Conservation (phyloP, 2,329 filamentous ascomycete species). For the Calonectria pseudoreteaudii region DNA sequence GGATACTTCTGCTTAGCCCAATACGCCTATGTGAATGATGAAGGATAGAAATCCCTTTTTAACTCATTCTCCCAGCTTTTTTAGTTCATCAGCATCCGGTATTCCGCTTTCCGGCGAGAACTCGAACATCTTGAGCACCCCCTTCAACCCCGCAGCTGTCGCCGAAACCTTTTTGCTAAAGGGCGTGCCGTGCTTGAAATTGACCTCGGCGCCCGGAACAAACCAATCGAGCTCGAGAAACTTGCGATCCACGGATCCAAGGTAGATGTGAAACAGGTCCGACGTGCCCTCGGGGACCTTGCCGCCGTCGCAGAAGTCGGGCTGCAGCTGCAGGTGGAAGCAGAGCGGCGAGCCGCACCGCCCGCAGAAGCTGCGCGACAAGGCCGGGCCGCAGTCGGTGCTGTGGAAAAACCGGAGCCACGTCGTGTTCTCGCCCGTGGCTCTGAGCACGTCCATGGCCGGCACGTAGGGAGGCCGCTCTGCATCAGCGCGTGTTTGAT, state of each 20-base stretch:
- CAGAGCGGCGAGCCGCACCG: conserved; percentile 39
- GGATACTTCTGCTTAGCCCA: neutral
- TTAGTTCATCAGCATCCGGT: neutral
- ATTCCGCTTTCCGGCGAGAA: neutral
- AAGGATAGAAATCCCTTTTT: too few relatives aligned
- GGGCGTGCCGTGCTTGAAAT: conserved; percentile 30
- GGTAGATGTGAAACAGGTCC: conserved; percentile 35
- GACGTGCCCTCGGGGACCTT: conserved; percentile 29
- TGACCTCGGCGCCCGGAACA: conserved; percentile 21
- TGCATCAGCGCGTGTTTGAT: conserved; percentile 25
- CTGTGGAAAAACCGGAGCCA: conserved; percentile 43
- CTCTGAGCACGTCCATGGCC: conserved; percentile 34
- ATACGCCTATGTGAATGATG: neutral
- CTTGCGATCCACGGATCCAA: conserved; percentile 36
- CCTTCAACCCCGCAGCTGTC: conserved; percentile 26
- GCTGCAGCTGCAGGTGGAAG: conserved; percentile 34
- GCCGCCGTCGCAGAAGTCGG: conserved; percentile 25
- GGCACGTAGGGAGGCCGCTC: conserved; percentile 33
- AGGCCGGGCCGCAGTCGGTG: conserved; percentile 14
- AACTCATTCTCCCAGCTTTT: neutral
- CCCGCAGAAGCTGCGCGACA: conserved; percentile 42
- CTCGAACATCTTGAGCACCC: conserved; percentile 18
- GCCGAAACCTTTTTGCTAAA: conserved; percentile 37
- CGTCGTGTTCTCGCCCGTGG: conserved; percentile 23
- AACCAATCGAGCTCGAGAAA: conserved; percentile 38